These are phyloP conservation scores for Emergomyces orientalis DNA, from an alignment of 2,329 filamentous ascomycete species.

Conservation along the genomic window DNA sequence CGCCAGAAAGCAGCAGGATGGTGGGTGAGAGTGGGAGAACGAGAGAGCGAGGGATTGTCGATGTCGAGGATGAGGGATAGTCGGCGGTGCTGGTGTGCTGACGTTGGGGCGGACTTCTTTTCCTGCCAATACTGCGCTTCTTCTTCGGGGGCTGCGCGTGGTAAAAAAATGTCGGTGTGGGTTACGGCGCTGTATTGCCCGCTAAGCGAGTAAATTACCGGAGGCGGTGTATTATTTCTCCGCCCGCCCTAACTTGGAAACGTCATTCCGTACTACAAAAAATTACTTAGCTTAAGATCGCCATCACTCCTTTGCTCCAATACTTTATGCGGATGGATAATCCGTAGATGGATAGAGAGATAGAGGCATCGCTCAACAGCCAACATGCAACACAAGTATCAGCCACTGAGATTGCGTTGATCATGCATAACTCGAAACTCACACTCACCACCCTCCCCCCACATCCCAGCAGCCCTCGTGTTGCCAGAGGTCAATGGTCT, in stretches of 20 bases:
- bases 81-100: neutral
- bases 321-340: too few species aligned
- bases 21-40: neutral
- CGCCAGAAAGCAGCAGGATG: neutral
- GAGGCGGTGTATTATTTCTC: neutral
- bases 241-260: neutral
- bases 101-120: neutral
- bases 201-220: slow-evolving; percentile 27
- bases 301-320: too few species aligned
- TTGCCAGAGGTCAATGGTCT: neutral
- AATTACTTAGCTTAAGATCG: too few species aligned
- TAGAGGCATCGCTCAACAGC: neutral
- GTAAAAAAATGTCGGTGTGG: slow-evolving; percentile 7
- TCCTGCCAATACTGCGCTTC: neutral
- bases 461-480: neutral
- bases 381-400: neutral
- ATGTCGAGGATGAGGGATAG: neutral
- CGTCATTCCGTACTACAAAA: too few species aligned
- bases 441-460: neutral
- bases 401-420: neutral
- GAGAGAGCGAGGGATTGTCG: neutral
- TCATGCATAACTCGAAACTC: neutral
- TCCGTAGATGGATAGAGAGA: too few species aligned
- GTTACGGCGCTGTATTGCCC: slow-evolving; percentile 8
- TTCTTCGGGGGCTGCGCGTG: too few species aligned